Base-by-base conservation (phyloP, 2,329 filamentous ascomycete species). In the Graphilbum ipis-grandicollis region DNA sequence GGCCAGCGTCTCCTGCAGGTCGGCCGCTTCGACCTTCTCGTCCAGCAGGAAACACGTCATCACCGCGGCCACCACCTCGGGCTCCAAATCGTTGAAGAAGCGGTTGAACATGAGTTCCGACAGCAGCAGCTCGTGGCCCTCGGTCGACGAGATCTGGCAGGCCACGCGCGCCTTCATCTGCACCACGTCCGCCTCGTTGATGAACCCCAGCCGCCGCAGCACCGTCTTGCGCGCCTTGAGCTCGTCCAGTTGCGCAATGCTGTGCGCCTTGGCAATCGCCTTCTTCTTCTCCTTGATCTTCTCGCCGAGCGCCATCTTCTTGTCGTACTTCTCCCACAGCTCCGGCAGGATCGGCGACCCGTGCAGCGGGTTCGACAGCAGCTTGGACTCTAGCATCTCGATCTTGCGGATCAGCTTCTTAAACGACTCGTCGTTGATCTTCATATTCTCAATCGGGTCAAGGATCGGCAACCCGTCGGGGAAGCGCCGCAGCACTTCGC, bases 11-110 rank as follows among this genome's bases (percentile, higher is more conserved):
- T 94, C 85, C 49, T 79, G 79, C 34, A 94, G 64, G 13, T 74
- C 68, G 3, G 73, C 63, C 12, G 86, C 75, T 48, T 88, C 80
- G 34, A 82, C 76, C 65, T 92, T 93, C 60, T 98, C 90, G 52
- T 98, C 92, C 47, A 96, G 94, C 45, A 98, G 90, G 60, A 98
- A 96, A 51, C 83, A 86, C 48, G 83, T 92, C 41, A 98, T 67
- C 6, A 86, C 74, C 0, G 88, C 72, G 1, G 90, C 90, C 48
- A 79, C 82, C 46, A 88, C 71, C 55, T 96, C 88, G 0, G 90
- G 85, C 0, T 76, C 76, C 31, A 96, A 63, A 52, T 94, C 86
- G 53, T 96, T 98, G 69, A 98, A 98, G 67, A 94, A 96, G 29
- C 86, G 75, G 56, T 96, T 92, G 58, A 98, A 96, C 1, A 98